These are phyloP conservation scores for Furcasterigmium furcatum DNA, from an alignment of 2,329 filamentous ascomycete genomes.

Conservation along the genomic window DNA sequence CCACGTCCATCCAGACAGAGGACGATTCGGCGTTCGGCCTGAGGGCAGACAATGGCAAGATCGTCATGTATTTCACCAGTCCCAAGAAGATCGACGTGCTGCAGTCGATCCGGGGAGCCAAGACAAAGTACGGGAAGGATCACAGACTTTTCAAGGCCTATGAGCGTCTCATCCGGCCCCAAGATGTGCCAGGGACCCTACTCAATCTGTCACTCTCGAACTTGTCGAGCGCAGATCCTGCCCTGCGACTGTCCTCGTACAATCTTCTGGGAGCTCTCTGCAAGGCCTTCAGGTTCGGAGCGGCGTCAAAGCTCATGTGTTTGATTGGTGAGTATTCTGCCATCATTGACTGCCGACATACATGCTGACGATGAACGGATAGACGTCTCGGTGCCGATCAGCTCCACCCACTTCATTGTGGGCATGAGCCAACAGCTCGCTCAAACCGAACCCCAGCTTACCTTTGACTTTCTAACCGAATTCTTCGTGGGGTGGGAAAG, in stretches of 20 bases:
- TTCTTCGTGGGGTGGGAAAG: conserved; percentile 73
- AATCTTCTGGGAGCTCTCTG: conserved; percentile 66
- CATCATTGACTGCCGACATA: background rate
- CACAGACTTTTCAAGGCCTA: conserved; percentile 56
- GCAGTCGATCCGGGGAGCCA: conserved; percentile 59
- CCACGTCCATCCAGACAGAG: conserved; percentile 60
- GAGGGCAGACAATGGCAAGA: conserved; percentile 65
- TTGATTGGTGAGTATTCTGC: conserved; percentile 46
- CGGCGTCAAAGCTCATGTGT: conserved; percentile 58
- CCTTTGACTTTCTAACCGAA: conserved; percentile 67
- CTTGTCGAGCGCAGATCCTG: conserved; percentile 57
- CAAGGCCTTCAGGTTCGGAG: conserved; percentile 64
- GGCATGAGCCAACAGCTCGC: conserved; percentile 64
- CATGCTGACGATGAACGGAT: conserved; percentile 2
- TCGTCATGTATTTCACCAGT: conserved; percentile 70
- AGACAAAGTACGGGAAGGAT: conserved; percentile 63
- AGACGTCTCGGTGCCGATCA: conserved; percentile 62
- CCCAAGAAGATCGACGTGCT: conserved; percentile 61
- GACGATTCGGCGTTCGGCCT: conserved; percentile 67
- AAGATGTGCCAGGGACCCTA: conserved; percentile 68
- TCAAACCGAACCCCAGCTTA: conserved; percentile 61
- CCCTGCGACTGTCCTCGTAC: conserved; percentile 61
- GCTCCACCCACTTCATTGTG: conserved; percentile 62
- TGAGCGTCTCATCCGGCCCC: conserved; percentile 63
- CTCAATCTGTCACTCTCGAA: conserved; percentile 67